These are phyloP conservation scores for Penicillium cinerascens DNA, from an alignment of 495 filamentous ascomycete species.

Conservation along the genomic window DNA sequence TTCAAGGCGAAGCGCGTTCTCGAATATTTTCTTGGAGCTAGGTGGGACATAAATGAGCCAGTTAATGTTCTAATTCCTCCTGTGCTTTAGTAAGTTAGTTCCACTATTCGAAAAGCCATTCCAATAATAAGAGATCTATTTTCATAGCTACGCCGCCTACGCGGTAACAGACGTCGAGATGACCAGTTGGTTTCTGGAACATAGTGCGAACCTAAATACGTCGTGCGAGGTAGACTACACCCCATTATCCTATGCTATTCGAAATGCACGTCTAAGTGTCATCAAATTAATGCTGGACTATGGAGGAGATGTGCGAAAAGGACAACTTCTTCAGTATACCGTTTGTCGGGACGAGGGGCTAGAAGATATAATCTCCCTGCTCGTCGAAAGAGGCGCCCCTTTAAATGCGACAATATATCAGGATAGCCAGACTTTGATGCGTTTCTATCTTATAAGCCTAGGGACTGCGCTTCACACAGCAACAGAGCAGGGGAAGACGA, in stretches of 20 bases:
- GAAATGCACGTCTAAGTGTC: not conserved
- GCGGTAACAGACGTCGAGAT: constrained; percentile 18
- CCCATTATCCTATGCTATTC: constrained; percentile 17
- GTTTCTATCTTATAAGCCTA: constrained; percentile 9
- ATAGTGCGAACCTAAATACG: constrained; percentile 22
- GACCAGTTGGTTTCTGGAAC: constrained; percentile 25
- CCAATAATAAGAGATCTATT: not conserved
- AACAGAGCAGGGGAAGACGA: constrained; percentile 4
- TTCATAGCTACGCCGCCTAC: constrained; percentile 15
- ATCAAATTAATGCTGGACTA: constrained; percentile 13
- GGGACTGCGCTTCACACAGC: constrained; percentile 15
- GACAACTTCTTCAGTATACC: constrained; percentile 21
- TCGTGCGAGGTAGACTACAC: constrained; percentile 16
- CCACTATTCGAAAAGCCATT: not conserved
- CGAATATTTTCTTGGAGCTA: constrained; percentile 3
- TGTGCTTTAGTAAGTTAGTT: constrained; percentile 12
- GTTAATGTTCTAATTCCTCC: constrained; percentile 7
- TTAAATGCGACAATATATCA: constrained; percentile 16
- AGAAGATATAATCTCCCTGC: constrained; percentile 8
- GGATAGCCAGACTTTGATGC: constrained; percentile 7
- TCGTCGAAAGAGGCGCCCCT: constrained; percentile 13
- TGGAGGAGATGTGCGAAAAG: constrained; percentile 17
- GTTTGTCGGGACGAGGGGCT: constrained; percentile 4
- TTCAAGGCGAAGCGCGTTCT: not conserved
- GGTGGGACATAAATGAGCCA: constrained; percentile 20